A percentile compares a stretch with the other conserved stretches of the same genome.
These are phyloP conservation scores for Caryopteris hybrid DNA, from an alignment of 305 asterid species.

Conservation along the genomic window DNA sequence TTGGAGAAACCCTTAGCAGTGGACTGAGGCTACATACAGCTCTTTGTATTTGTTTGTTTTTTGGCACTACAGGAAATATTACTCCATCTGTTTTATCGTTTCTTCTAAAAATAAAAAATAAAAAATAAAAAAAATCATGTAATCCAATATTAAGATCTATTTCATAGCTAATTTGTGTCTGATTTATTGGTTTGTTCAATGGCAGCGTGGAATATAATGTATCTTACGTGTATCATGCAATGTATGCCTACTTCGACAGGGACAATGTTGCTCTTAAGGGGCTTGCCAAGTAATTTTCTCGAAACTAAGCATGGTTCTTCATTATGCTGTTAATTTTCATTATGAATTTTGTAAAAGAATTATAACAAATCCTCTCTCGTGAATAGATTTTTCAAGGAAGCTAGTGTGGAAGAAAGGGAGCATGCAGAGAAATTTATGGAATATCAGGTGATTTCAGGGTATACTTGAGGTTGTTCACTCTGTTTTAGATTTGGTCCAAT, in stretches of 20 bases:
- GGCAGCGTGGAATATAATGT: slow-evolving; percentile 59
- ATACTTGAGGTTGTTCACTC: neutral
- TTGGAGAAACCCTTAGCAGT: neutral
- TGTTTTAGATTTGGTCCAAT: too few relatives aligned
- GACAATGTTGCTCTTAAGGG: slow-evolving; percentile 66
- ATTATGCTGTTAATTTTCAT: neutral
- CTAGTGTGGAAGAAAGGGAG: slow-evolving; percentile 63
- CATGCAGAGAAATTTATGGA: slow-evolving; percentile 77
- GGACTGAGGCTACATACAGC: neutral
- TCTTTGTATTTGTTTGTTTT: neutral
- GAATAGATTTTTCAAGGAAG: slow-evolving; percentile 61
- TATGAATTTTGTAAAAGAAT: neutral
- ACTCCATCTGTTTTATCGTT: neutral
- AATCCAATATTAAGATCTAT: neutral
- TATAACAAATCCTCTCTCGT: neutral
- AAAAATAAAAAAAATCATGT: too few relatives aligned
- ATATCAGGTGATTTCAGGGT: slow-evolving; percentile 52
- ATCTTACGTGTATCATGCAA: slow-evolving; percentile 57
- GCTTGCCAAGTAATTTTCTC: slow-evolving; percentile 43
- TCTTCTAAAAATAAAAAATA: neutral
- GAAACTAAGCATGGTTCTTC: neutral
- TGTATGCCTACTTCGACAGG: slow-evolving; percentile 61
- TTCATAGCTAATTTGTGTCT: neutral
- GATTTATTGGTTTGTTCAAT: slow-evolving; percentile 7
- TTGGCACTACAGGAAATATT: neutral